Conservation (phyloP, 768 basidiomycete genomes). For the Tylopilus felleus region DNA sequence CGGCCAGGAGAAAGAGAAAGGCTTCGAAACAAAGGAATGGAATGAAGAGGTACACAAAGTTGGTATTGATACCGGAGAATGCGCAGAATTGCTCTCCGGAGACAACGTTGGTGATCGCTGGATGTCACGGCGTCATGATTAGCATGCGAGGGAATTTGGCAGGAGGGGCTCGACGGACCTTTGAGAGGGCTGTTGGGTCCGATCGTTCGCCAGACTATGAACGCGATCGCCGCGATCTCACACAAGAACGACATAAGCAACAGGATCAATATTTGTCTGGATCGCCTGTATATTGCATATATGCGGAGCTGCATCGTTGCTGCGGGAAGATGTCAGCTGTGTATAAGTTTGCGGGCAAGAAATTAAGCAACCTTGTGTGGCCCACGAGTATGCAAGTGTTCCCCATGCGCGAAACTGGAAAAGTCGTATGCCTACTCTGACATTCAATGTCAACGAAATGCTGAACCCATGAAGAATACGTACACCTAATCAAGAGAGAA, state of each 20-base stretch:
- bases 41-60: slow-evolving; percentile 29
- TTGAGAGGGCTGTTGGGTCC: slow-evolving; percentile 22
- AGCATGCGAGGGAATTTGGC: neutral
- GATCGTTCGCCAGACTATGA: slow-evolving; percentile 27
- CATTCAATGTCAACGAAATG: neutral
- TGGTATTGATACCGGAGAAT: slow-evolving; percentile 21
- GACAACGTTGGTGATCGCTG: slow-evolving; percentile 9
- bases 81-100: slow-evolving; percentile 15
- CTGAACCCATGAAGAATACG: neutral
- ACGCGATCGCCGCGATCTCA: slow-evolving; percentile 23
- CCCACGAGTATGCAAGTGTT: slow-evolving; percentile 30
- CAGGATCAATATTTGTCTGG: slow-evolving; percentile 17
- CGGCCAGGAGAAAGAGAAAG: slow-evolving; percentile 23
- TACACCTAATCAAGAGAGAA: slow-evolving; percentile 18
- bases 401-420: slow-evolving; percentile 34
- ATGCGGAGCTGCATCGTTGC: slow-evolving; percentile 33
- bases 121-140: neutral
- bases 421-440: slow-evolving; percentile 21
- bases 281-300: slow-evolving; percentile 32
- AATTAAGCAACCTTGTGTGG: slow-evolving; percentile 27
- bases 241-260: slow-evolving; percentile 19
- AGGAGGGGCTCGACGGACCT: slow-evolving; percentile 11
- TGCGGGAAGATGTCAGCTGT: slow-evolving; percentile 11
- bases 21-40: slow-evolving; percentile 31
- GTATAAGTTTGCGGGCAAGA: neutral